phyloP scores from a whole-genome alignment of 768 basidiomycete genomes.

The Xerocomellus chrysenteron region DNA sequence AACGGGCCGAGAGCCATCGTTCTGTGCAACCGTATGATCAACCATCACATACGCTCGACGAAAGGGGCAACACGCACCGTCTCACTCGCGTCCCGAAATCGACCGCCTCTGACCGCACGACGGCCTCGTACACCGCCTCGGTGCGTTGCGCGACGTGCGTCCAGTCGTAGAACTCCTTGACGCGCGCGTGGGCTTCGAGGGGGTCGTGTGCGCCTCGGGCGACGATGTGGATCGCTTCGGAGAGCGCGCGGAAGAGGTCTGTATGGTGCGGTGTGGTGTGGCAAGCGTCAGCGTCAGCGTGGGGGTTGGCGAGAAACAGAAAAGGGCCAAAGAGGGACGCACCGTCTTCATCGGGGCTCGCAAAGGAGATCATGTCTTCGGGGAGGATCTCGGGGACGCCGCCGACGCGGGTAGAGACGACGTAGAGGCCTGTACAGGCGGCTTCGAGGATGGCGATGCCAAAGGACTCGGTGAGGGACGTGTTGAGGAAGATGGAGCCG shows the following conservation, averaged over 20 bases:
- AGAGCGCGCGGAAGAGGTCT: conserved; percentile 86
- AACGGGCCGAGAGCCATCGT: conserved; percentile 79
- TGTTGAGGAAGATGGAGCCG: conserved; percentile 92
- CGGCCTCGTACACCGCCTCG: conserved; percentile 76
- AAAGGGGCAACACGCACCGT: conserved; percentile 48
- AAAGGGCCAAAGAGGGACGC: conserved; percentile 15
- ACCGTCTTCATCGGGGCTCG: conserved; percentile 94
- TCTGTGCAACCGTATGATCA: conserved; percentile 32
- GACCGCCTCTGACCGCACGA: conserved; percentile 57
- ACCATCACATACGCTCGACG: background rate
- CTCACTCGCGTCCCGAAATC: conserved; percentile 78
- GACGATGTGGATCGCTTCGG: conserved; percentile 75
- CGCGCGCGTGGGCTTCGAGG: conserved; percentile 66
- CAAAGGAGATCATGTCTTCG: conserved; percentile 92
- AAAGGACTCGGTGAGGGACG: conserved; percentile 93
- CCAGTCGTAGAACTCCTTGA: conserved; percentile 90
- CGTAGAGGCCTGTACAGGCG: conserved; percentile 90
- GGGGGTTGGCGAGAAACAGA: background rate
- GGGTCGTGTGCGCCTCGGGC: conserved; percentile 71
- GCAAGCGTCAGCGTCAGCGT: too few relatives aligned
- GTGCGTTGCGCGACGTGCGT: conserved; percentile 72
- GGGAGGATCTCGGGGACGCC: conserved; percentile 96
- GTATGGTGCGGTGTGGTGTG: background rate
- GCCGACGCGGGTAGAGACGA: conserved; percentile 91
- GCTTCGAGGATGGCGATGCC: conserved; percentile 98